phyloP scores from a whole-genome alignment of 768 basidiomycete genomes.

The Melanogaster broomeanus region DNA sequence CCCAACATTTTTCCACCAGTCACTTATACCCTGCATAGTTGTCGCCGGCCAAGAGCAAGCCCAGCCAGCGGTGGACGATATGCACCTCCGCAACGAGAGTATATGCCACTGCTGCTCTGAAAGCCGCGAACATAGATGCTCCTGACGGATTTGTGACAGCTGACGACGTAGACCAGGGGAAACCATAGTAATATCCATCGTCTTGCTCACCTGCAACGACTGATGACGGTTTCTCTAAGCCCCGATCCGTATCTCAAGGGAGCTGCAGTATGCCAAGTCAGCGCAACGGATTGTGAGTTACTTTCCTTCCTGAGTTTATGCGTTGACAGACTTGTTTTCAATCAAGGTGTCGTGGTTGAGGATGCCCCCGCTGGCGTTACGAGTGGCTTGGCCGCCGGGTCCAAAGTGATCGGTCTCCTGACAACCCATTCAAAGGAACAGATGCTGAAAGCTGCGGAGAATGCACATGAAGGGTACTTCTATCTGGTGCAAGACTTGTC shows the following conservation, averaged over 20 bases:
- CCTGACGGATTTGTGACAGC: conserved; percentile 79
- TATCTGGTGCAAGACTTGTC: conserved; percentile 76
- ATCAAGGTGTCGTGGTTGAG: conserved; percentile 79
- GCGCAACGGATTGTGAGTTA: conserved; percentile 38
- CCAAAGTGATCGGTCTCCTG: conserved; percentile 79
- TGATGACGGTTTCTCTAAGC: conserved; percentile 30
- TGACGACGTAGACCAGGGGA: conserved; percentile 82
- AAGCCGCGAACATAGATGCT: conserved; percentile 61
- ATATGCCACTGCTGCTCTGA: conserved; percentile 76
- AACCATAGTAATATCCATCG: conserved; percentile 58
- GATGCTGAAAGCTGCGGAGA: conserved; percentile 61
- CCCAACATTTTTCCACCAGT: not conserved
- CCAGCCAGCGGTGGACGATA: conserved; percentile 80
- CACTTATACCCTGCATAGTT: conserved; percentile 27
- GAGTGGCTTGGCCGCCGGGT: conserved; percentile 81
- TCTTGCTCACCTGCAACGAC: not conserved
- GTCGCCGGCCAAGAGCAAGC: conserved; percentile 27
- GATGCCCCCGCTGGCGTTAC: conserved; percentile 87
- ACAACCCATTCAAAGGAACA: conserved; percentile 77
- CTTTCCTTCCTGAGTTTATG: not conserved
- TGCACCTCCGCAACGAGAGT: conserved; percentile 81
- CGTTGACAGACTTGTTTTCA: conserved; percentile 6
- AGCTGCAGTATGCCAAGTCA: conserved; percentile 67
- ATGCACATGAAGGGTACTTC: conserved; percentile 28
- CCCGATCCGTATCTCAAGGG: conserved; percentile 93